Base-by-base conservation (phyloP, 1,284 basidiomycete genomes). In the Naganishia liquefaciens region DNA sequence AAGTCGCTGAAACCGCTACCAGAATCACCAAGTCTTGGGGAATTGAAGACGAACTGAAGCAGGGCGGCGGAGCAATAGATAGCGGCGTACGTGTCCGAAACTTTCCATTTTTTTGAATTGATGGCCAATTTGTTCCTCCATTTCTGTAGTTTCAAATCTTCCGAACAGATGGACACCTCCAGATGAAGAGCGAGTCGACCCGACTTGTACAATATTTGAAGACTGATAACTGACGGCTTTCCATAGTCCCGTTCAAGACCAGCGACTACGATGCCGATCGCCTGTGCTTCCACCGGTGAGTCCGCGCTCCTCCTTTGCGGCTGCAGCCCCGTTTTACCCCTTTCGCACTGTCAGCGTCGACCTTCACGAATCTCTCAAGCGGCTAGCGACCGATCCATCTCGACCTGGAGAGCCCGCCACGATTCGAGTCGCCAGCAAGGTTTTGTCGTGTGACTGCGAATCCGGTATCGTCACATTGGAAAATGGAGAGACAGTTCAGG, bases 161-260 rank as follows among this genome's bases (percentile, higher is more conserved):
- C 27, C 47, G 50, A 33, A 51, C 50, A 10, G 49, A 62, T 21
- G 47, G 49, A 42, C 47, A 62, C 33, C 27, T 52, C 3, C 40
- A 49, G 30, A 55, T 55, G 54, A 55, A 55, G 42, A 55, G 54
- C n/a, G 30, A 42, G 40, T 55, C 40, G 6, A 13, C 33, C 40
- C 15, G 23, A 27, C 49, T 30, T 21, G 30, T 23, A 6, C 25
- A 11, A 21, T n/a, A 11, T 30, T 6, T 28, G 28, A 17, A 21
- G 11, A 42, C 40, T 42, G 27, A 46, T 23, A 17, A 40, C 27
- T 3, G 9, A n/a, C 33, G 37, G 37, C 17, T 17, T 11, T 51
- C 25, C n/a, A n/a, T n/a, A 62, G 60, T 62, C 30, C 60, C 60
- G 27, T 62, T 62, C 49, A 62, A 51, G 49, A 62, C 60, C 11